Evolutionary conservation across 495 filamentous ascomycete genomes (phyloP).

Genomic region (Entonaema liquescens): DNA sequence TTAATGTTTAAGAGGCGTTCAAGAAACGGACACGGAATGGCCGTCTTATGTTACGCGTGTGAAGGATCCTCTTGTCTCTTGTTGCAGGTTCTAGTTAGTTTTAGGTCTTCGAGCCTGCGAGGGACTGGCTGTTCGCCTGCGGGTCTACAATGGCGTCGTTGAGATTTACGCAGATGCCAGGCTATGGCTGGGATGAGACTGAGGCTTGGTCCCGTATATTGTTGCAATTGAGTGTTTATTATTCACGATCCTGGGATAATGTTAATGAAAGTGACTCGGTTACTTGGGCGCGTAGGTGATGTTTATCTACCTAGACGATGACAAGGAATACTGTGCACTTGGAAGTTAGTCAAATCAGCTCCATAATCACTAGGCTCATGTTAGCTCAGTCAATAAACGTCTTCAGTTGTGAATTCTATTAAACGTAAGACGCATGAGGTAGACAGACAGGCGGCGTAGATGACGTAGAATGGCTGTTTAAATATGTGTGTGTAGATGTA

Average conservation of each 20-base stretch:
- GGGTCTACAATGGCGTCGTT: neutral
- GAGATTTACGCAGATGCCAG: neutral
- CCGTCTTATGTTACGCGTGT: neutral
- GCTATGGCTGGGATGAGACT: neutral
- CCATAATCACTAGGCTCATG: neutral
- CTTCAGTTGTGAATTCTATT: neutral
- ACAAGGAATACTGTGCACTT: neutral
- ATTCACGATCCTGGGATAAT: neutral
- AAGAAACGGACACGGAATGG: slow-evolving; percentile 2
- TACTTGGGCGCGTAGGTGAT: neutral
- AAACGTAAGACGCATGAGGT: neutral
- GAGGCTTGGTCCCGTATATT: slow-evolving; percentile 14
- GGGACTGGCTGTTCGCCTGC: neutral
- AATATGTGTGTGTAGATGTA: neutral
- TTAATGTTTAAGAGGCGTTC: slow-evolving; percentile 13
- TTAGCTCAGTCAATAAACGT: neutral
- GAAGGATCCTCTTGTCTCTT: neutral
- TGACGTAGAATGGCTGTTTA: neutral
- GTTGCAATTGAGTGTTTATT: slow-evolving; percentile 10
- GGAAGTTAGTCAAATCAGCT: neutral
- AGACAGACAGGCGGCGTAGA: too few relatives aligned
- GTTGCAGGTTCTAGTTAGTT: neutral
- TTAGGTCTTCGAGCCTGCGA: slow-evolving; percentile 1
- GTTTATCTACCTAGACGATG: neutral
- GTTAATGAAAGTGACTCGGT: neutral